Evolutionary conservation across 2,329 filamentous ascomycete genomes (phyloP).

Genomic region (Tolypocladium capitatum): DNA sequence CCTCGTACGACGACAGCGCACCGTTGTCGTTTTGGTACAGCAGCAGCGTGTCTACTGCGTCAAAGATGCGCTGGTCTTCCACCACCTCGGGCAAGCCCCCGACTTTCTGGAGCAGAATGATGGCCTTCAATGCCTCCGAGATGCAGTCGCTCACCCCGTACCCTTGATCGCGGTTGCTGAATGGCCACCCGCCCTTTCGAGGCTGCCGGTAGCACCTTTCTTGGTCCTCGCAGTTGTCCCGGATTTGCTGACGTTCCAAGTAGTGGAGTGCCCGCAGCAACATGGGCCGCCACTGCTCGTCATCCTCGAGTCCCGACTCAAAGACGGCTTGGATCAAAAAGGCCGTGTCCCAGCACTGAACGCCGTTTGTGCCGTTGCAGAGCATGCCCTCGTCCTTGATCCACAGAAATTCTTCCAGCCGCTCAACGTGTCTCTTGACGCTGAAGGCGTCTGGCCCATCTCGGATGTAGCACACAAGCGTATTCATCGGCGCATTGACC

Average conservation of each 20-base stretch:
- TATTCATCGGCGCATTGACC: slow-evolving; percentile 83
- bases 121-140: slow-evolving; percentile 76
- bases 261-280: slow-evolving; percentile 71
- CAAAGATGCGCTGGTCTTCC: slow-evolving; percentile 64
- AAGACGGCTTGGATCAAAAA: slow-evolving; percentile 76
- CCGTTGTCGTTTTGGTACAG: slow-evolving; percentile 82
- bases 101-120: slow-evolving; percentile 70
- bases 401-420: slow-evolving; percentile 80
- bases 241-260: slow-evolving; percentile 81
- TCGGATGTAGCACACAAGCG: slow-evolving; percentile 70
- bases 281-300: slow-evolving; percentile 71
- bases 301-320: slow-evolving; percentile 64
- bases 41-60: slow-evolving; percentile 80
- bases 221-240: slow-evolving; percentile 66
- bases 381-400: slow-evolving; percentile 87
- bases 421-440: slow-evolving; percentile 65
- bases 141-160: slow-evolving; percentile 95
- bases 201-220: slow-evolving; percentile 77
- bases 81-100: slow-evolving; percentile 63
- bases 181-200: slow-evolving; percentile 89
- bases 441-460: slow-evolving; percentile 65
- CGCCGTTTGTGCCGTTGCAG: slow-evolving; percentile 93
- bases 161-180: slow-evolving; percentile 83
- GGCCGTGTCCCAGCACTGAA: slow-evolving; percentile 92
- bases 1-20: slow-evolving; percentile 84